Conservation (phyloP, 495 filamentous ascomycete species). For the Neurospora sp. region DNA sequence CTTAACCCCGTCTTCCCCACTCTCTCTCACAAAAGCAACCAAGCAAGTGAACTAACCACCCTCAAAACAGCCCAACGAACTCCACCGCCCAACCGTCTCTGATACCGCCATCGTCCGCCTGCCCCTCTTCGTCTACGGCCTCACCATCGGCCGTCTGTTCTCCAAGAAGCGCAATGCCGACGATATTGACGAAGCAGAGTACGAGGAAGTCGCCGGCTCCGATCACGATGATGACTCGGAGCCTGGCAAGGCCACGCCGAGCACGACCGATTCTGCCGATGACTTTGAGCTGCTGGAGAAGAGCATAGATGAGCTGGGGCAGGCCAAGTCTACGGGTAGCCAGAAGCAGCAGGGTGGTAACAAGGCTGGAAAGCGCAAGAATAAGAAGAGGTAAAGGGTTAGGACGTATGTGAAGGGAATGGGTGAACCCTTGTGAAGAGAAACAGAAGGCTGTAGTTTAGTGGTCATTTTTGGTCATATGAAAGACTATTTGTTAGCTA, state of each 20-base stretch:
- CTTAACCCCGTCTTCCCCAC: not conserved
- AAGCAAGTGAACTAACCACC: not conserved
- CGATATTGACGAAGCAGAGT: slow-evolving; percentile 16
- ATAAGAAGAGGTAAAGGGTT: slow-evolving; percentile 33
- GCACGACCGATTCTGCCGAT: slow-evolving; percentile 39
- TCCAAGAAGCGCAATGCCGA: slow-evolving; percentile 26
- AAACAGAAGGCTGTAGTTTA: not conserved
- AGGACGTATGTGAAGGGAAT: too few relatives aligned
- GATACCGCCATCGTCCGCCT: slow-evolving; percentile 63
- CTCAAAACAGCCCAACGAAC: slow-evolving; percentile 45
- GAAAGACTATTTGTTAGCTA: not conserved
- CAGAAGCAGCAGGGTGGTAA: slow-evolving; percentile 26
- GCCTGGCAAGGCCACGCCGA: slow-evolving; percentile 29
- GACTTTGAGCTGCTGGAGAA: slow-evolving; percentile 49
- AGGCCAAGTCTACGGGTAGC: slow-evolving; percentile 30
- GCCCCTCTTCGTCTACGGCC: slow-evolving; percentile 54
- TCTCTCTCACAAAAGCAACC: not conserved
- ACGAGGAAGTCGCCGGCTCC: slow-evolving; percentile 22
- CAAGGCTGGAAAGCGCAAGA: slow-evolving; percentile 36
- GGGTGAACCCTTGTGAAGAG: too few relatives aligned
- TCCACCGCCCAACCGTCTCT: slow-evolving; percentile 51
- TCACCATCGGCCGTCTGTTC: slow-evolving; percentile 46
- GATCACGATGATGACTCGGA: slow-evolving; percentile 29
- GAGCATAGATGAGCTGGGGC: slow-evolving; percentile 34
- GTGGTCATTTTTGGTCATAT: not conserved